A percentile compares a stretch with the other conserved stretches of the same genome.
Conservation (phyloP, 192 early-diverging fungal species). For the Phlyctochytrium planicorne region DNA sequence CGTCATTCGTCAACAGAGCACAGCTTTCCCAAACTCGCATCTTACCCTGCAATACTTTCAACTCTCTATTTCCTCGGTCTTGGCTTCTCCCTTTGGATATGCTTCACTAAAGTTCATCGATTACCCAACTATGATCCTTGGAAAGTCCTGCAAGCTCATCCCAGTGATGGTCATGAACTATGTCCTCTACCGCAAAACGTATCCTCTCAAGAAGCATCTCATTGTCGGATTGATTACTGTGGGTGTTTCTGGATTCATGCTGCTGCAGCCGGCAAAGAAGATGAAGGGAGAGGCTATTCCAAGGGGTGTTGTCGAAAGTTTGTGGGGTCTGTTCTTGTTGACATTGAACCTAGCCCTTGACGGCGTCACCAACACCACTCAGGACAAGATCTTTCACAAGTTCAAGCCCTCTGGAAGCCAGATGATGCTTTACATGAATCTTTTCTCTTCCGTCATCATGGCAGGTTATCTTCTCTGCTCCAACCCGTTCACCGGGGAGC, state of each 20-base stretch:
- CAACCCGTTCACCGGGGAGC: slow-evolving; percentile 76
- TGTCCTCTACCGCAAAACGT: slow-evolving; percentile 82
- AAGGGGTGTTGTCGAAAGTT: slow-evolving; percentile 58
- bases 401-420: slow-evolving; percentile 76
- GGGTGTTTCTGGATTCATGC: slow-evolving; percentile 93
- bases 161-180: slow-evolving; percentile 97
- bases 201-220: slow-evolving; percentile 84
- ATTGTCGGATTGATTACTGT: slow-evolving; percentile 84
- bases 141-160: slow-evolving; percentile 95
- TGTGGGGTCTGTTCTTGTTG: slow-evolving; percentile 81
- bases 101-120: slow-evolving; percentile 90
- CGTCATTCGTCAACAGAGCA: slow-evolving; percentile 46
- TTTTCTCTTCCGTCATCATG: slow-evolving; percentile 75
- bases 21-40: slow-evolving; percentile 25
- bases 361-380: slow-evolving; percentile 93
- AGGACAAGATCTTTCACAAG: slow-evolving; percentile 89
- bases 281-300: slow-evolving; percentile 42
- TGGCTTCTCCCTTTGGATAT: slow-evolving; percentile 91
- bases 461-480: slow-evolving; percentile 55
- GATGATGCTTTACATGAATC: slow-evolving; percentile 99
- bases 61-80: slow-evolving; percentile 71
- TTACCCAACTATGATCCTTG: slow-evolving; percentile 95
- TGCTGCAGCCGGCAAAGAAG: slow-evolving; percentile 60
- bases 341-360: slow-evolving; percentile 85
- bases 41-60: slow-evolving; percentile 68